These are phyloP conservation scores for Bjerkandera adusta DNA, from an alignment of 1,284 basidiomycete species.

Conservation along the genomic window DNA sequence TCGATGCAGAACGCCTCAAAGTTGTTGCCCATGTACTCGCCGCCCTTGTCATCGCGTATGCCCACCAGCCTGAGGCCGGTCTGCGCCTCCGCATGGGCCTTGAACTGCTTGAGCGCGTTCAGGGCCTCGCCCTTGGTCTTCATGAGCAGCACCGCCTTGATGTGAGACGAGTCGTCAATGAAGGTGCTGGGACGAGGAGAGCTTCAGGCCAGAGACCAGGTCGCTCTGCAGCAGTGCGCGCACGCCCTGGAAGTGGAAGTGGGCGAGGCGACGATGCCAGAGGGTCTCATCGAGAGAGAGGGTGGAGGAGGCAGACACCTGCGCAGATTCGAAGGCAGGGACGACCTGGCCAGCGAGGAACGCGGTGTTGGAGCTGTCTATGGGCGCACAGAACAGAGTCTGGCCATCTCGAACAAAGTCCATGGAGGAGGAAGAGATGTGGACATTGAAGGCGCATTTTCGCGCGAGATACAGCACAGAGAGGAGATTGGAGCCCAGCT, in stretches of 20 bases:
- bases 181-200: conserved; percentile 16
- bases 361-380: conserved; percentile 17
- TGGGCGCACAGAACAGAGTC: conserved; percentile 13
- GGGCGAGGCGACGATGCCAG: conserved; percentile 28
- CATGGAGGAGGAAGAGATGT: conserved; percentile 14
- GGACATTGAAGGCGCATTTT: conserved; percentile 13
- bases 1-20: conserved; percentile 23
- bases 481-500: conserved; percentile 30
- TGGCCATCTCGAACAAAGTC: conserved; percentile 11
- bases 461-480: conserved; percentile 25
- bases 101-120: conserved; percentile 21
- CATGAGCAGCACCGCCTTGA: conserved; percentile 19
- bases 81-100: conserved; percentile 20
- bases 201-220: conserved; percentile 16
- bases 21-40: conserved; percentile 27
- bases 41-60: conserved; percentile 32
- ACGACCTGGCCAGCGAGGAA: conserved; percentile 18
- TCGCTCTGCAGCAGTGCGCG: background rate
- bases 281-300: conserved; percentile 4
- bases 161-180: conserved; percentile 24
- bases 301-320: conserved; percentile 9
- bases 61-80: conserved; percentile 20
- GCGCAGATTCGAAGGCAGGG: conserved; percentile 6
- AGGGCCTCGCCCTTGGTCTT: conserved; percentile 24
- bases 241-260: conserved; percentile 13